Evolutionary conservation across 1,284 basidiomycete genomes (phyloP), one percentile per base, ranked within the genome.

Genomic region (Ustilago cynodontis): DNA sequence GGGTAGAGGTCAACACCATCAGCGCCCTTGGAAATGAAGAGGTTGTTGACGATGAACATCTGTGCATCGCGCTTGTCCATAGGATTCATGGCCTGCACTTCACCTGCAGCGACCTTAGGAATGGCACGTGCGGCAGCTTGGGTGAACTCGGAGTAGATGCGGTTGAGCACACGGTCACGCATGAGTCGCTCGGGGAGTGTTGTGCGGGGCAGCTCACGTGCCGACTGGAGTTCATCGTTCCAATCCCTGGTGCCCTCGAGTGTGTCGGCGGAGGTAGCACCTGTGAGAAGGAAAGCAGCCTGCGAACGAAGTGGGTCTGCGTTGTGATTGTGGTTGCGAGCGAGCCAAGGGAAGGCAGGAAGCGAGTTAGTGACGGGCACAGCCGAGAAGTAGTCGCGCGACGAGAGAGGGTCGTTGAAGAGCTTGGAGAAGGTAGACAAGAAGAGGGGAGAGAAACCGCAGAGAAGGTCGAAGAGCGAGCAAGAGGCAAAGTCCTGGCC

Each of bases 181-280:
- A 89, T 82, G 29, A 89, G 87, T 16, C 89, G 86, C 78, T 90
- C 89, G 61, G 88, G 86, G 64, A 89, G 87, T 18, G 84, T 87
- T 29, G 83, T 79, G 63, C 86, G 85, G 13, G 89, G 89, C 41
- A 90, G 83, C 83, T 90, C 89, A 58, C 88, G 86, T 71, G 88
- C 87, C 41, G 88, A 88, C 72, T 89, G 88, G 41, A 90, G 87
- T 86, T 90, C 89, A 77, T 90, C 89, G 82, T 90, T 90, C 89
- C 89, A 90, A 81, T 90, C 89, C 61, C 89, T 86, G 5, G 89
- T 88, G 22, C 86, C 86, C 61, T 89, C 89, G 29, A 90, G 85
- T 18, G 86, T 87, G 57, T 90, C 89, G 28, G 87, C 85, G 2
- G 86, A 86, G 61, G 84, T 87, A 45, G 88, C 88, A 33, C 89